These are phyloP conservation scores for Acacia melanoxylon DNA, from an alignment of 306 rosid species.

Conservation along the genomic window DNA sequence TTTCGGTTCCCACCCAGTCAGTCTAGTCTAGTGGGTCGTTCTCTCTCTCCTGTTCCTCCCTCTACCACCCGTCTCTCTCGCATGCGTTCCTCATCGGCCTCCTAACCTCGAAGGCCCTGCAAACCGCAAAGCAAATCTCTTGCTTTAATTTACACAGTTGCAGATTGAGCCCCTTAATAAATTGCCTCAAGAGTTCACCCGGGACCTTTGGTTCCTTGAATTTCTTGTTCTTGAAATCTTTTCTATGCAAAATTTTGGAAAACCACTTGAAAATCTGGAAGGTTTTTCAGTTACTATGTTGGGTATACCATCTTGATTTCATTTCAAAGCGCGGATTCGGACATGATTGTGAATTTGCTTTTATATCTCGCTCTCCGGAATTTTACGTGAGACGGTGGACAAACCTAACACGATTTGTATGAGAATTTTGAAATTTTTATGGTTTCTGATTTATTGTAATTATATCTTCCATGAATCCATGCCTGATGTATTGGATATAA, in stretches of 20 bases:
- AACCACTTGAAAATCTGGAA: background rate
- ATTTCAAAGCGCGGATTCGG: background rate
- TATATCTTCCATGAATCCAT: constrained; percentile 29
- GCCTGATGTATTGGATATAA: constrained; percentile 45
- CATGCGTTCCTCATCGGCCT: background rate
- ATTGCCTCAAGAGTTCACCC: background rate
- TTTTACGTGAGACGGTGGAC: constrained; percentile 9
- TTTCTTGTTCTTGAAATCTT: background rate
- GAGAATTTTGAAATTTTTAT: background rate
- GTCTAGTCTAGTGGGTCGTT: background rate
- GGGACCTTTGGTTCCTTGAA: background rate
- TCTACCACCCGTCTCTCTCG: background rate
- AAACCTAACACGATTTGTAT: background rate
- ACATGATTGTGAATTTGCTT: background rate
- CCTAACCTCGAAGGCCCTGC: background rate
- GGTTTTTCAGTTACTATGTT: background rate
- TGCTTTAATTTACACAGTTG: background rate
- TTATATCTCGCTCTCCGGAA: background rate
- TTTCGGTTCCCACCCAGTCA: background rate
- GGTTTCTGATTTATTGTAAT: constrained; percentile 17
- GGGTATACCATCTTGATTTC: background rate
- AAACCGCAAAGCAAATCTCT: background rate
- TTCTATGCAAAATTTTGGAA: background rate
- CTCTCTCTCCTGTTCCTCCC: too few species aligned
- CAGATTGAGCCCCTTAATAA: background rate